Percentiles rank a stretch among this genome's conserved stretches.
phyloP scores from a whole-genome alignment of 1,284 basidiomycete genomes.

The Butyriboletus appendiculatus region DNA sequence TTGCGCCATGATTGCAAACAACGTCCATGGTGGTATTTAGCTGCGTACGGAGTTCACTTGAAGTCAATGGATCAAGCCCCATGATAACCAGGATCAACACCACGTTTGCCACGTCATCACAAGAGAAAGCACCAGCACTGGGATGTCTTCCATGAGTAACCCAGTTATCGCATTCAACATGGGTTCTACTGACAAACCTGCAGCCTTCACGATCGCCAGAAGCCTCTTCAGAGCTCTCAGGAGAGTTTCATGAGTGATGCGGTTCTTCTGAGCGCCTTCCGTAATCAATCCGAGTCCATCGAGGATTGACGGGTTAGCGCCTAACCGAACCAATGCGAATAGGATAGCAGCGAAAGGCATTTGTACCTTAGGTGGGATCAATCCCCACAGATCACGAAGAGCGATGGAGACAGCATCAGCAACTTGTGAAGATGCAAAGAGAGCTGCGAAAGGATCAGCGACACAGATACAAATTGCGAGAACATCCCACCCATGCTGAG shows the following conservation, averaged over 20 bases:
- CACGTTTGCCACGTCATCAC: conserved; percentile 50
- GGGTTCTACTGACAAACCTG: conserved; percentile 44
- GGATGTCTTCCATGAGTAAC: conserved; percentile 7
- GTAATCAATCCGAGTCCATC: conserved; percentile 17
- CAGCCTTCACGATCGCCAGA: conserved; percentile 44
- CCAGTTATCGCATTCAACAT: neutral
- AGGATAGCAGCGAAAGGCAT: conserved; percentile 22
- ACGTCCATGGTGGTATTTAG: conserved; percentile 47
- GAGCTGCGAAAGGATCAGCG: conserved; percentile 14
- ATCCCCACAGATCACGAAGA: conserved; percentile 27
- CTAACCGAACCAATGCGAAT: conserved; percentile 23
- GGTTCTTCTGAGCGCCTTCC: conserved; percentile 1
- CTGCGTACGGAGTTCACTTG: conserved; percentile 44
- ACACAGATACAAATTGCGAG: neutral
- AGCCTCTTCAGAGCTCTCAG: conserved; percentile 42
- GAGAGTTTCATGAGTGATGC: conserved; percentile 22
- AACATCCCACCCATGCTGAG: conserved; percentile 42
- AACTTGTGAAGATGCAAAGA: conserved; percentile 24
- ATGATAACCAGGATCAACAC: conserved; percentile 53
- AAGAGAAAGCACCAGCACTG: conserved; percentile 39
- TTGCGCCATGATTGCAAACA: conserved; percentile 39
- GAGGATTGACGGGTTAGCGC: conserved; percentile 22
- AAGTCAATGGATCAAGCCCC: conserved; percentile 53
- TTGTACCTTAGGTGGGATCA: conserved; percentile 2
- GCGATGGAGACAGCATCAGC: conserved; percentile 24